These are phyloP conservation scores for Viola odorata DNA, from an alignment of 345 rosid genomes.

Conservation along the genomic window DNA sequence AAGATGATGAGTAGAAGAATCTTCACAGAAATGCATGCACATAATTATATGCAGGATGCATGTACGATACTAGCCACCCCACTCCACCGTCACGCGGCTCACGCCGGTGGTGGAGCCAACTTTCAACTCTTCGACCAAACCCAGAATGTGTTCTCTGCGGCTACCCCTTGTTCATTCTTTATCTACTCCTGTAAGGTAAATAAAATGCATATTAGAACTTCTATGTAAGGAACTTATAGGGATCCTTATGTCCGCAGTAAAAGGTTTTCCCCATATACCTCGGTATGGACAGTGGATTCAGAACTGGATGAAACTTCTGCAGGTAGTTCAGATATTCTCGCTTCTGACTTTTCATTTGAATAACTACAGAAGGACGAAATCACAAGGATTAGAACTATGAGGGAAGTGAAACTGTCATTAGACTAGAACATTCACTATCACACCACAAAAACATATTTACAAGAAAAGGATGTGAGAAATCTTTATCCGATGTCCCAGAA, in stretches of 20 bases:
- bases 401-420: no score
- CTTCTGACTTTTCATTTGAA: slow-evolving; percentile 94
- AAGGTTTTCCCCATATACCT: slow-evolving; percentile 35
- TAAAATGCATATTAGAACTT: background rate
- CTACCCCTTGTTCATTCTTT: background rate
- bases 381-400: slow-evolving; percentile 3
- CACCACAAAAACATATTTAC: no score
- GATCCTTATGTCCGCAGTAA: no score
- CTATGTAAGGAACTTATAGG: background rate
- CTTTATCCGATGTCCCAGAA: no score
- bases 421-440: no score
- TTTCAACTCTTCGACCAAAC: background rate
- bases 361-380: slow-evolving; percentile 33
- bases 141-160: background rate
- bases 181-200: slow-evolving; percentile 16
- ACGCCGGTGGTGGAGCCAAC: background rate
- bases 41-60: slow-evolving; percentile 1
- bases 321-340: slow-evolving; percentile 50
- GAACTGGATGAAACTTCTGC: slow-evolving; percentile 37
- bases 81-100: background rate
- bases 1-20: slow-evolving; percentile 5
- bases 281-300: slow-evolving; percentile 23
- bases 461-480: no score
- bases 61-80: slow-evolving; percentile 6
- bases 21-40: background rate